These are phyloP conservation scores for Ceratonia siliqua DNA, from an alignment of 306 rosid species.

Conservation along the genomic window DNA sequence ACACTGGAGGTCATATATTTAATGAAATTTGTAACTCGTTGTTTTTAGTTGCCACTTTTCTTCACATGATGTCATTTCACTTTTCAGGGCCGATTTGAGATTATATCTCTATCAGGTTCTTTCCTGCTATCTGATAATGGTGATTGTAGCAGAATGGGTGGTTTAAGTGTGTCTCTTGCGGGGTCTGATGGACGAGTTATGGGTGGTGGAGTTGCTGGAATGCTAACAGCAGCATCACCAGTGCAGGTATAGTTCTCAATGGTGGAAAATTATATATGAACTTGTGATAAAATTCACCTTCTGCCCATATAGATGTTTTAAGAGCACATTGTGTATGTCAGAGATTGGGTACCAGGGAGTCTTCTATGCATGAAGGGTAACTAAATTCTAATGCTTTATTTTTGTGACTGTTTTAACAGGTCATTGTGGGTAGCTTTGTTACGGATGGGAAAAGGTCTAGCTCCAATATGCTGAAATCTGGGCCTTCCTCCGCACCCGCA, in stretches of 20 bases:
- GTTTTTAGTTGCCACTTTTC: slow-evolving; percentile 14
- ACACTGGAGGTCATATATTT: neutral
- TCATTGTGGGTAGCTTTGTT: slow-evolving; percentile 70
- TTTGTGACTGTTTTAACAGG: slow-evolving; percentile 47
- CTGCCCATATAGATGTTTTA: neutral
- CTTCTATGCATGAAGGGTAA: slow-evolving; percentile 1
- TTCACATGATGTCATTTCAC: slow-evolving; percentile 7
- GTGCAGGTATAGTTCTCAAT: slow-evolving; percentile 65
- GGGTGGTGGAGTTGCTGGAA: slow-evolving; percentile 79
- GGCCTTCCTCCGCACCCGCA: slow-evolving; percentile 43
- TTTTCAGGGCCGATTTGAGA: slow-evolving; percentile 75
- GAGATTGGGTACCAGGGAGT: neutral
- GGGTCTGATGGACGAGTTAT: slow-evolving; percentile 65
- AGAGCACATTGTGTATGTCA: neutral
- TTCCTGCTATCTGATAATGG: slow-evolving; percentile 47
- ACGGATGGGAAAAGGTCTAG: slow-evolving; percentile 54
- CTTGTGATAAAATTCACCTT: slow-evolving; percentile 3
- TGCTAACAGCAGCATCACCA: slow-evolving; percentile 63
- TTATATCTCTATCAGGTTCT: slow-evolving; percentile 67
- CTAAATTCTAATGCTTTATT: neutral
- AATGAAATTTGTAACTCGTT: neutral
- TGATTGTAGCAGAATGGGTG: slow-evolving; percentile 43
- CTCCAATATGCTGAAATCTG: slow-evolving; percentile 51
- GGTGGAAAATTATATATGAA: slow-evolving; percentile 12
- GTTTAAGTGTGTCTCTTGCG: slow-evolving; percentile 57